A percentile compares a stretch with the other conserved stretches of the same genome.
phyloP scores from a whole-genome alignment of 306 rosid species.

The Casuarina equisetifolia region DNA sequence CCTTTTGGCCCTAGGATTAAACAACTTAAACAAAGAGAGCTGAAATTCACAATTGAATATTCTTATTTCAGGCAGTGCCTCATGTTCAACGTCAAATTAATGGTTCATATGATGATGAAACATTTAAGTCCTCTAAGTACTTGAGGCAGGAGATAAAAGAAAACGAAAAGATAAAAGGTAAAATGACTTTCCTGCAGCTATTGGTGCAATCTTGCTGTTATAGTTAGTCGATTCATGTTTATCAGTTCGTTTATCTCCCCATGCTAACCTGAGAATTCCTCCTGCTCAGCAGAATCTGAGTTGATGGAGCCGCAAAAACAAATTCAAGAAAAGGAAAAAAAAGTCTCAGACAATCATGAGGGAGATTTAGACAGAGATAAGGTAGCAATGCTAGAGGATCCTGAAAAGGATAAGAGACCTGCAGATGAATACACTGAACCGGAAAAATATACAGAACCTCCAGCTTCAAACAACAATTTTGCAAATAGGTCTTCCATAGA shows the following conservation, averaged over 20 bases:
- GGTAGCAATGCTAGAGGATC: not conserved
- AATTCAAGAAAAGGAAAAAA: slow-evolving; percentile 11
- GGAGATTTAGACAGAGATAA: slow-evolving; percentile 14
- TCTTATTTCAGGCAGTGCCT: slow-evolving; percentile 40
- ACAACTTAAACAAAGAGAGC: not conserved
- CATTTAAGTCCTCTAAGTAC: slow-evolving; percentile 32
- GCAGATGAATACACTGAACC: slow-evolving; percentile 5
- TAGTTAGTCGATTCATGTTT: slow-evolving; percentile 2
- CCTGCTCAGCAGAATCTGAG: slow-evolving; percentile 20
- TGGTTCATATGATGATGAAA: slow-evolving; percentile 20
- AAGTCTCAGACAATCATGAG: slow-evolving; percentile 8
- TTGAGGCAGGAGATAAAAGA: slow-evolving; percentile 23
- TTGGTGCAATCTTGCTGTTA: slow-evolving; percentile 9
- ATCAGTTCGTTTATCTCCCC: not conserved
- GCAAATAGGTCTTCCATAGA: not conserved
- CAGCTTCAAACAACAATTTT: slow-evolving; percentile 18
- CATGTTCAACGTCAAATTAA: slow-evolving; percentile 24
- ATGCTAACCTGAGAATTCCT: not conserved
- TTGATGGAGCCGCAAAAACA: slow-evolving; percentile 2
- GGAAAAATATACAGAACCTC: slow-evolving; percentile 14
- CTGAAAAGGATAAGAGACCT: slow-evolving; percentile 7
- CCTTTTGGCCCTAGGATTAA: not conserved
- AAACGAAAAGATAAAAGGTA: slow-evolving; percentile 26
- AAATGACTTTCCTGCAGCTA: not conserved
- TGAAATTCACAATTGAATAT: slow-evolving; percentile 4